Evolutionary conservation across 2,329 filamentous ascomycete genomes (phyloP), one percentile per base, ranked within the genome.

Genomic region (Tolypocladium endophyticum): DNA sequence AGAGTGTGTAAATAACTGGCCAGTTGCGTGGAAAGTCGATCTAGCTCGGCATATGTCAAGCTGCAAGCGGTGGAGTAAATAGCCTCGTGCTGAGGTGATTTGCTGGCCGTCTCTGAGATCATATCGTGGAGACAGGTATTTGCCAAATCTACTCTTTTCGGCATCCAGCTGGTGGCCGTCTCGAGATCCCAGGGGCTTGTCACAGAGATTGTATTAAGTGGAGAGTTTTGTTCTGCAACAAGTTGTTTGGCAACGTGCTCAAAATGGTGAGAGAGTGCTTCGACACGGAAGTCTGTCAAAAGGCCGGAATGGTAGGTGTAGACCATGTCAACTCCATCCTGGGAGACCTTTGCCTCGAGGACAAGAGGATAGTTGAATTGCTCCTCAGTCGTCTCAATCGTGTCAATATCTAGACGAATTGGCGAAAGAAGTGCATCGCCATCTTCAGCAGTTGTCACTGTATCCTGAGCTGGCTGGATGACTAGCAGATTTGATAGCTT

Each of bases 51-150:
- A 59, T 77, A 78, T 9, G 75, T 76, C 59, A 76, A 71, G 56
- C 66, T 61, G 23, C 75, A 74, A 59, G 77, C 76, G 74, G 75
- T 78, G 1, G 76, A 75, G 55, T 74, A 65, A 35, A 78, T 70
- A n/a, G 77, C 76, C 4, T 67, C 63, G 14, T 68, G 65, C 16
- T 65, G 58, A 0, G 76, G 74, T 2, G 68, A 64, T 39, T 64
- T 64, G 18, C 58, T 60, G n/a, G 73, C 74, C 56, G 71, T 71
- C 14, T 72, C 69, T 4, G 69, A 68, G 53, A 79, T 71, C 57
- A 77, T 61, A 33, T 76, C 72, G 57, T 78, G 76, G 68, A 77
- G 75, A 58, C 72, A 74, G 20, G 64, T 65, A n/a, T 59, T 53
- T n/a, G 11, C 25, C 8, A 52, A 6, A 14, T 56, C 53, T 25